Evolutionary conservation across 306 rosid species (phyloP), one percentile per base, ranked within the genome.

Genomic region (Corylus americana): DNA sequence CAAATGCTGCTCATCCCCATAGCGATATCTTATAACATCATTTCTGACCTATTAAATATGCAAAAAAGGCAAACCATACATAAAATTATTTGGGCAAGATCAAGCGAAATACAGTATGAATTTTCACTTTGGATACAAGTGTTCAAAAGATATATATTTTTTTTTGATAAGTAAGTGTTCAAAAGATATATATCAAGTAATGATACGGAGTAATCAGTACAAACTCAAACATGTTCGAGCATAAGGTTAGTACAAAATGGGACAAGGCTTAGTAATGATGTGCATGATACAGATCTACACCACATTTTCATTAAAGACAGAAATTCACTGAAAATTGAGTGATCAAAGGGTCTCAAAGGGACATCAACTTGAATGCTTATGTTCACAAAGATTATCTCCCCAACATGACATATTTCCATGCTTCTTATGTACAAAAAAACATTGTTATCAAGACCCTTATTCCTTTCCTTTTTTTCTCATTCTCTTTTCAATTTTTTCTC

Each of bases 1-100:
- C 92, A 95, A 86, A 83, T 95, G 99, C 78, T 95, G 99, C 74
- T 93, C 99, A 86, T 95, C 99, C 77, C 99, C 98, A 79, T 93
- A 90, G 74, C 99, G 97, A 81, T 78, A 93, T 78, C 99, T 92
- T 55, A 86, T 91, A 51, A 95, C 99, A 73, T 91, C 99, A 62
- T 71, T 91, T 87, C 93, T 93, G 78, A 95, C 99, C 98, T 95
- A 80, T 58, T 77, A 74, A 45, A 48, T 74, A 64, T 67, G 75
- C 80, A 74, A 16, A 77, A 59, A 67, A 55, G 16, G 37, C 42
- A 75, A 47, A 71, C 37, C 58, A 74, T 55, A 71, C 7, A 44
- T 45, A 35, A 84, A 70, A 74, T 16, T 55, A 73, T 14, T 35
- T 70, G 31, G 42, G 75, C 20, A 75, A 78, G 73, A 67, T 5